Evolutionary conservation across 768 basidiomycete genomes (phyloP), one percentile per base, ranked within the genome.

Genomic region (Lactarius pseudohatsudake): DNA sequence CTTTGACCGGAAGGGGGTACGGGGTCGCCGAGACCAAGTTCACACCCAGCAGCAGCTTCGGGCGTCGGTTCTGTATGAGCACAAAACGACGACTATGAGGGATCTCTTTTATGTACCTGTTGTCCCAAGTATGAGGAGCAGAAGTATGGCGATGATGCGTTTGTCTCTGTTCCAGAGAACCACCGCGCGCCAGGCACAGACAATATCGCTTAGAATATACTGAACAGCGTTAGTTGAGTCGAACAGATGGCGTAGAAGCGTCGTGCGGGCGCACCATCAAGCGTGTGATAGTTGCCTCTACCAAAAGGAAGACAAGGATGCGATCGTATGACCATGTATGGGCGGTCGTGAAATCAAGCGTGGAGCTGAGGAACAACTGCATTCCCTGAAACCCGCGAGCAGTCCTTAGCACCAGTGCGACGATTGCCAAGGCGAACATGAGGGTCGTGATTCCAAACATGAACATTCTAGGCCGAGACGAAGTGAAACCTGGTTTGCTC

Each of bases 131-230:
- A 57, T 38, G 57, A 30, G 9, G 4, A 38, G 8, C 11, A 38
- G 7, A 38, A 57, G 57, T n/a, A 57, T 9, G 18, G 57, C 57
- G 3, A 57, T 20, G 10, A 57, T 20, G 9, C 57, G 57, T 4
- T 57, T 57, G 10, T 57, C 34, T n/a, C 11, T 34, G 57, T 57
- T 57, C 57, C 57, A 57, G 34, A 57, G 28, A 20, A 57, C 57
- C 20, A 36, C 57, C 1, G 57, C 34, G 20, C 57, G 57, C 57
- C 57, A 57, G 18, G 57, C 57, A 20, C 57, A 57, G 10, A 57
- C n/a, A 20, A 57, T 40, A 40, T 40, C 38, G 38, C 38, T 40
- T 40, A 40, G 15, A 5, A 40, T 40, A 40, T 40, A 40, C 38
- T 40, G 38, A 40, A 40, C 15, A 40, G 38, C 0, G 11, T 11